Evolutionary conservation across 768 basidiomycete genomes (phyloP).

Genomic region (Cystofilobasidium capitatum): DNA sequence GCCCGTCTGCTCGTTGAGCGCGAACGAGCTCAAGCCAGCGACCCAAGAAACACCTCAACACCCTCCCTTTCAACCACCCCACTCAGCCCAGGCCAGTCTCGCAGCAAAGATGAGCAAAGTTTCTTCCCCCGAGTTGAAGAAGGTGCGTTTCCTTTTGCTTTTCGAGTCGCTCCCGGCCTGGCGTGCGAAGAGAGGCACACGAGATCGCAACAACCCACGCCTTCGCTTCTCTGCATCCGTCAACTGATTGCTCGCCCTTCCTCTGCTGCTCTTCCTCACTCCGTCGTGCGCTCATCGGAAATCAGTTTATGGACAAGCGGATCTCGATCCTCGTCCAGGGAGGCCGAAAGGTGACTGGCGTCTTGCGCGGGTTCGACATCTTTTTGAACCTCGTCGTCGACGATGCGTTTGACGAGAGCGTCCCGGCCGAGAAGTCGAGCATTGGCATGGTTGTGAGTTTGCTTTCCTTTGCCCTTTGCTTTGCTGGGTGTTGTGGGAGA

Average conservation of each 20-base stretch:
- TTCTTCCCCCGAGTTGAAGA: constrained; percentile 95
- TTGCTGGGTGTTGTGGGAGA: not conserved
- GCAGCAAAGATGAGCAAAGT: constrained; percentile 41
- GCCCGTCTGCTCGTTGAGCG: too few relatives aligned
- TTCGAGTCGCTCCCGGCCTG: not conserved
- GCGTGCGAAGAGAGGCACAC: not conserved
- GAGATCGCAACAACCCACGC: not conserved
- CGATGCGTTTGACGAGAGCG: constrained; percentile 83
- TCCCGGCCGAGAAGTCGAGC: constrained; percentile 76
- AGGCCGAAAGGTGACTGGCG: constrained; percentile 90
- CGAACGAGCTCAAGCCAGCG: too few relatives aligned
- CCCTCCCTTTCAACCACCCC: not conserved
- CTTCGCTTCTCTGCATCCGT: constrained; percentile 11
- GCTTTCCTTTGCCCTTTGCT: not conserved
- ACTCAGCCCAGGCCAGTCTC: not conserved
- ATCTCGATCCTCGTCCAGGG: constrained; percentile 70
- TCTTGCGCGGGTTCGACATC: constrained; percentile 91
- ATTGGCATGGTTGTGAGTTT: constrained; percentile 80
- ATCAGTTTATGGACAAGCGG: constrained; percentile 99
- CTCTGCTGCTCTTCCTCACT: not conserved
- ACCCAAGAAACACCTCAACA: not conserved
- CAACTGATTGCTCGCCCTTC: not conserved
- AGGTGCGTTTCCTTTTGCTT: constrained; percentile 49
- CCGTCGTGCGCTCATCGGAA: not conserved
- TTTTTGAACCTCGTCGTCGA: constrained; percentile 98